These are phyloP conservation scores for Torulaspora globosa DNA, from an alignment of 1,139 yeast genomes.

Conservation along the genomic window DNA sequence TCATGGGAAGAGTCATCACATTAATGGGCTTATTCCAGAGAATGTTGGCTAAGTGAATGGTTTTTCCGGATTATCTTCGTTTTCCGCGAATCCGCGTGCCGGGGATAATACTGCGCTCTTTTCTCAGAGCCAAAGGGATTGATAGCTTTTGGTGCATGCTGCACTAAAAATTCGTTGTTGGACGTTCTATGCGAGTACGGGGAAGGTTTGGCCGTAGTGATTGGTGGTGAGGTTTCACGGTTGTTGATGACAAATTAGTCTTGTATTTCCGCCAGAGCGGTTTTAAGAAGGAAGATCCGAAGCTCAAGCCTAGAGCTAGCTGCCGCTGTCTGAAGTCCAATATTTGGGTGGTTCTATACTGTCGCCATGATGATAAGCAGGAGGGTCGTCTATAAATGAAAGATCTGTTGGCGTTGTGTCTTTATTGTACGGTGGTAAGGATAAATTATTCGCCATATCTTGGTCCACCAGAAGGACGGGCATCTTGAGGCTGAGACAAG, in stretches of 20 bases:
- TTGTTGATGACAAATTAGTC: background rate
- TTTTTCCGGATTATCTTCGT: background rate
- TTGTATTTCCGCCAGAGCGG: too few relatives aligned
- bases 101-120: background rate
- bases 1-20: background rate
- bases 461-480: conserved; percentile 25
- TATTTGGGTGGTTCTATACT: conserved; percentile 4
- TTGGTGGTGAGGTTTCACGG: background rate
- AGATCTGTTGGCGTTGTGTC: background rate
- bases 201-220: too few relatives aligned
- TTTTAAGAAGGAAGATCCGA: too few relatives aligned
- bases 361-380: conserved; percentile 7
- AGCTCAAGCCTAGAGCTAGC: too few relatives aligned
- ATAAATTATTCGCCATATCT: conserved; percentile 21
- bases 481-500: conserved; percentile 15
- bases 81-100: background rate
- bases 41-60: background rate
- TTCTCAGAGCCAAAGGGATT: background rate
- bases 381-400: conserved; percentile 2
- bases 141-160: background rate
- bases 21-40: background rate
- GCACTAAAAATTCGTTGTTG: background rate
- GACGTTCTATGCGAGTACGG: background rate
- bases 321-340: background rate
- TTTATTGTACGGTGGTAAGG: conserved; percentile 22